These are phyloP conservation scores for Apiotrichum mycotoxinovorans DNA, from an alignment of 1,284 basidiomycete genomes.

Conservation along the genomic window DNA sequence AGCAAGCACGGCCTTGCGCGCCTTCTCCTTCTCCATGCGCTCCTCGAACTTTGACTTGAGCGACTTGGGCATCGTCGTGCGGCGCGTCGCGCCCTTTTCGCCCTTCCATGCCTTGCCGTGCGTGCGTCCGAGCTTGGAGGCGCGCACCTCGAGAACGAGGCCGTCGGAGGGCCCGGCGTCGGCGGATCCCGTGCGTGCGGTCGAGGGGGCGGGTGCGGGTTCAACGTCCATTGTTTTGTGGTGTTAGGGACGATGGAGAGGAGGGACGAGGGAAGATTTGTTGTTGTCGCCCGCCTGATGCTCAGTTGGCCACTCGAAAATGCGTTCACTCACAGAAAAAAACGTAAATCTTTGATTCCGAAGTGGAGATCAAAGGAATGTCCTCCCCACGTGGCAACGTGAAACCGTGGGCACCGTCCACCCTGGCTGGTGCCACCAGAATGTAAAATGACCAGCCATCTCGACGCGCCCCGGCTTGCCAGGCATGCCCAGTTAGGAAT, in stretches of 20 bases:
- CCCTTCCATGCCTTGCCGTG: conserved; percentile 48
- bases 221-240: not conserved
- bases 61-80: conserved; percentile 36
- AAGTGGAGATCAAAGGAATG: not conserved
- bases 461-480: not conserved
- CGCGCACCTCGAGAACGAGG: conserved; percentile 14
- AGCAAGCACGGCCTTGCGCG: conserved; percentile 39
- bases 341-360: not conserved
- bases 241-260: not conserved
- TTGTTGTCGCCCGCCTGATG: not conserved
- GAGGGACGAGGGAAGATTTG: not conserved
- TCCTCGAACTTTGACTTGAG: conserved; percentile 44
- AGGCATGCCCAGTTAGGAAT: not conserved
- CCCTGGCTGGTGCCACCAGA: not conserved
- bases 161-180: not conserved
- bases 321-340: no score
- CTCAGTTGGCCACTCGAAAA: no score
- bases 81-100: conserved; percentile 39
- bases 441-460: not conserved
- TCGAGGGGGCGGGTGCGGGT: not conserved
- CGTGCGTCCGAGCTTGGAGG: conserved; percentile 38
- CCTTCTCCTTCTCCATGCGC: conserved; percentile 42
- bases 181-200: not conserved
- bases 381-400: no score
- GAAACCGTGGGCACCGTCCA: not conserved